A percentile compares a stretch with the other conserved stretches of the same genome.
Conservation (phyloP, 805 yeast species). For the Nakazawaea molendinolei region DNA sequence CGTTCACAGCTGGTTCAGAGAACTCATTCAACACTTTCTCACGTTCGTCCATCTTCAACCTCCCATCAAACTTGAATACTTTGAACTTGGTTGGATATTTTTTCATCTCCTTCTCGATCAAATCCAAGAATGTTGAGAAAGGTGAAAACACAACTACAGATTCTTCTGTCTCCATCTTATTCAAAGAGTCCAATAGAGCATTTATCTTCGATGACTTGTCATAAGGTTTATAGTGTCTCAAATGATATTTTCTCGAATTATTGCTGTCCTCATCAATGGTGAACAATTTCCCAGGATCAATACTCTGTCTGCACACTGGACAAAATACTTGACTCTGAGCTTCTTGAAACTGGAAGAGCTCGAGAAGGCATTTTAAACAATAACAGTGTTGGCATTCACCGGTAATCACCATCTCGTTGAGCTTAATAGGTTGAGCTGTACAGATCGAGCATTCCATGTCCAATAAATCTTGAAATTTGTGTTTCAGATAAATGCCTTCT, state of each 20-base stretch:
- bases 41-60: conserved; percentile 61
- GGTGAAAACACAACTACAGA: conserved; percentile 88
- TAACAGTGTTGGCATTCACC: conserved; percentile 79
- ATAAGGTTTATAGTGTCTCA: conserved; percentile 40
- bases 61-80: conserved; percentile 76
- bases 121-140: conserved; percentile 74
- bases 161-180: conserved; percentile 52
- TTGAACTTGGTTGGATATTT: conserved; percentile 38
- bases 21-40: conserved; percentile 55
- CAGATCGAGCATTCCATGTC: conserved; percentile 82
- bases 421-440: conserved; percentile 55
- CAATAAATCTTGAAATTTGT: conserved; percentile 25
- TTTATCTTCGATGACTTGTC: conserved; percentile 66
- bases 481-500: conserved; percentile 24
- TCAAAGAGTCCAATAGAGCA: conserved; percentile 58
- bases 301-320: conserved; percentile 64
- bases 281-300: conserved; percentile 44
- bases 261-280: conserved; percentile 9
- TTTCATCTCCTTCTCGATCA: conserved; percentile 56
- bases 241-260: conserved; percentile 21
- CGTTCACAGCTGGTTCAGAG: conserved; percentile 22
- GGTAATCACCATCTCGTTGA: conserved; percentile 45
- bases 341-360: conserved; percentile 66
- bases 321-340: conserved; percentile 43
- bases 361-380: conserved; percentile 66